Conservation (phyloP, 192 early-diverging fungal species). For the Mortierella alpina region DNA sequence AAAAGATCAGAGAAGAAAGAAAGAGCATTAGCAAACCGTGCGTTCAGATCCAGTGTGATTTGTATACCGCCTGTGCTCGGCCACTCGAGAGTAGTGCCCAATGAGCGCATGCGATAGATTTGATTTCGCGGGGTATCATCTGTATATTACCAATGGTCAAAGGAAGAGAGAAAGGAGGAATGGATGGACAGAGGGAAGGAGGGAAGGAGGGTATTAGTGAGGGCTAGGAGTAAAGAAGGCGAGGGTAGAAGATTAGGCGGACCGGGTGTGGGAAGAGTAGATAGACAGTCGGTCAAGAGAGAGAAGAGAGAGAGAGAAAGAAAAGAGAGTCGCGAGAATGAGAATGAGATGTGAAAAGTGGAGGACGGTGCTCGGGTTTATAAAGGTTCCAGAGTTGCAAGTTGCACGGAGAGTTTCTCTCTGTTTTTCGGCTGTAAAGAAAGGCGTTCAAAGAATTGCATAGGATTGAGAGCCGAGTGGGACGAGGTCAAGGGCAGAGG, state of each 20-base stretch:
- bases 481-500: no score
- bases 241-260: not conserved
- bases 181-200: not conserved
- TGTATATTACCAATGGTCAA: no score
- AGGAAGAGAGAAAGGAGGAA: no score
- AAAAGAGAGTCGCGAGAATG: conserved; percentile 12
- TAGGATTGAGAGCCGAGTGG: no score
- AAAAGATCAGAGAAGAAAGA: conserved; percentile 1
- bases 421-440: no score
- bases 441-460: no score
- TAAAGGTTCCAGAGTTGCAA: not conserved
- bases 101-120: no score
- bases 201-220: not conserved
- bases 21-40: no score
- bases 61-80: no score
- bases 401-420: no score
- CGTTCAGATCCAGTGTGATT: no score
- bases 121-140: not conserved
- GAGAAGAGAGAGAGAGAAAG: conserved; percentile 9
- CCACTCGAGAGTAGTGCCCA: no score
- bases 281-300: conserved; percentile 14
- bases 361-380: not conserved
- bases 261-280: not conserved
- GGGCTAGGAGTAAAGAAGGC: not conserved
- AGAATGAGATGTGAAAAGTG: not conserved